A percentile compares a stretch with the other conserved stretches of the same genome.
phyloP scores from a whole-genome alignment of 1,284 basidiomycete genomes.

The Ustilago nuda region DNA sequence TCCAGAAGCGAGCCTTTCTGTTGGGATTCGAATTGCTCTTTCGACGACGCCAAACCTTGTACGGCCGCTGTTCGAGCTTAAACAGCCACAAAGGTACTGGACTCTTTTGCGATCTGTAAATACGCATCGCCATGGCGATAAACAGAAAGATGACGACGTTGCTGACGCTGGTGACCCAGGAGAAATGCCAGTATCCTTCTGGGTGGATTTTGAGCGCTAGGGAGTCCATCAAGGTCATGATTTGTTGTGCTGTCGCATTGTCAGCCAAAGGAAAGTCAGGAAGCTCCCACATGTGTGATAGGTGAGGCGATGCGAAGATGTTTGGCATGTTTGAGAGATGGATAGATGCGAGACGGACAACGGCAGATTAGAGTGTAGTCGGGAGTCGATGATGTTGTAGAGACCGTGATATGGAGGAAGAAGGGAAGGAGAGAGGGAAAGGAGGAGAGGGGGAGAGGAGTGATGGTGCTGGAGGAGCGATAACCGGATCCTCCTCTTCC shows the following conservation, averaged over 20 bases:
- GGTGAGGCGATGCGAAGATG: background rate
- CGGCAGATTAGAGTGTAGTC: background rate
- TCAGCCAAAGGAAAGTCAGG: constrained; percentile 14
- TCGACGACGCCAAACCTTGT: constrained; percentile 1
- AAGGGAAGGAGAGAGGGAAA: background rate
- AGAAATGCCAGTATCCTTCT: constrained; percentile 22
- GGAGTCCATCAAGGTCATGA: constrained; percentile 22
- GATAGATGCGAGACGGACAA: background rate
- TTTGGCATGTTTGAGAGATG: background rate
- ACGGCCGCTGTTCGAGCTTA: constrained; percentile 20
- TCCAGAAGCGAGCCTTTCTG: background rate
- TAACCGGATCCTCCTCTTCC: background rate
- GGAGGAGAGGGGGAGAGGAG: background rate
- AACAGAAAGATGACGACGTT: constrained; percentile 21
- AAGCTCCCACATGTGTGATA: background rate
- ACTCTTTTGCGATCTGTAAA: constrained; percentile 20
- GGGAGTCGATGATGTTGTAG: background rate
- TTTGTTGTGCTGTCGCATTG: constrained; percentile 19
- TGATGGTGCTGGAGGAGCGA: background rate
- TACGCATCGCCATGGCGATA: constrained; percentile 20
- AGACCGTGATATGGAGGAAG: background rate
- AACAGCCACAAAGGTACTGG: constrained; percentile 30
- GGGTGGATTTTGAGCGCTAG: constrained; percentile 28
- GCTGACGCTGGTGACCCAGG: constrained; percentile 16
- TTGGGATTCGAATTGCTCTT: no score